phyloP scores from a whole-genome alignment of 129 eudicot species.

The Centrapalus pauciflorus region DNA sequence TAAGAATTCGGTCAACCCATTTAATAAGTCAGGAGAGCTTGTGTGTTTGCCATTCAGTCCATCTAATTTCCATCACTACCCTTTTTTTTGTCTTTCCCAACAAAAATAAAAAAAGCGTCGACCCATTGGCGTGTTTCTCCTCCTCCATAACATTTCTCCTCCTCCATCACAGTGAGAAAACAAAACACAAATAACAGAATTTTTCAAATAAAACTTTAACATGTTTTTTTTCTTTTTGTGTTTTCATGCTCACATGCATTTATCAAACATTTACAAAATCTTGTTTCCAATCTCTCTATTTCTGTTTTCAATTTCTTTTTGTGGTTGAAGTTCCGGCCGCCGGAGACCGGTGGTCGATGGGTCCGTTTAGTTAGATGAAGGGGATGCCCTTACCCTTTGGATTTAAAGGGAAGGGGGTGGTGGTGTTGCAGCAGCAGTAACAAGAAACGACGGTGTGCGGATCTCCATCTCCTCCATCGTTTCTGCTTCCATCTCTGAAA shows the following conservation, averaged over 20 bases:
- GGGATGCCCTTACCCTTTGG: constrained; percentile 17
- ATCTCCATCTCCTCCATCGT: no score
- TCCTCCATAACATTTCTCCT: no score
- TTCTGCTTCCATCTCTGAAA: no score
- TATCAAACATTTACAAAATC: neutral
- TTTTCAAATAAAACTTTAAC: no score
- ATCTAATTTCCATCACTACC: no score
- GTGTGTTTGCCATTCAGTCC: no score
- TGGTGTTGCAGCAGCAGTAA: neutral
- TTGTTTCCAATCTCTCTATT: neutral
- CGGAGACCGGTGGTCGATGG: neutral
- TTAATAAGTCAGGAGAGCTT: no score
- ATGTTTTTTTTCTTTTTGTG: neutral
- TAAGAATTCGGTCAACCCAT: no score
- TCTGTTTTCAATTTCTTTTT: neutral
- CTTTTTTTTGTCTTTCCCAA: no score
- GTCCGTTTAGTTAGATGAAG: constrained; percentile 32
- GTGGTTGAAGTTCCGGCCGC: neutral
- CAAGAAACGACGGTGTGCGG: neutral
- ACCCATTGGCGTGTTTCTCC: no score
- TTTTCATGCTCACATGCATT: constrained; percentile 9
- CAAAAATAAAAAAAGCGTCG: no score
- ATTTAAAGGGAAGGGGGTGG: neutral
- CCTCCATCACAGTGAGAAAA: constrained; percentile 19
- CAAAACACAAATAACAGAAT: neutral